Evolutionary conservation across 2,329 filamentous ascomycete species (phyloP), one percentile per base, ranked within the genome.

Genomic region (Aspergillus sp.): DNA sequence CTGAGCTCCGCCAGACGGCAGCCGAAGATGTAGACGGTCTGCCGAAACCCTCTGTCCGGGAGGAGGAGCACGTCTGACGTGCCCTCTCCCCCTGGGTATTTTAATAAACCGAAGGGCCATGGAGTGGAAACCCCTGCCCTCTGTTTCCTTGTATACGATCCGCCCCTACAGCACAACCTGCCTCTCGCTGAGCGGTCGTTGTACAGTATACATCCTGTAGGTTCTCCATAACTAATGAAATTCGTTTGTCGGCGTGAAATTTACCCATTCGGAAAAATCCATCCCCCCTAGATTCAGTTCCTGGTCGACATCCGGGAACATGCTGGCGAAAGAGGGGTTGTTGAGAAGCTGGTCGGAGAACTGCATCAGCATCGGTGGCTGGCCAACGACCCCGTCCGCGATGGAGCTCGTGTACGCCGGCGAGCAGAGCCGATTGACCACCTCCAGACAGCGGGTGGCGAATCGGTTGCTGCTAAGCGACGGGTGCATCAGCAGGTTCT

Each of bases 251-350:
- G 60, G 52, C 3, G 68, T 58, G 45, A 69, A 73, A 50, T 71
- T 71, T 33, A 72, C 66, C 70, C 70, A 73, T 50, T 73, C 70
- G 1, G 70, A 69, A 40, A 73, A 73, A 50, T 73, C 69, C 64
- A 73, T 68, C 1, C 64, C 67, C 11, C 53, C 59, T 9, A 65
- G 36, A 43, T 62, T 67, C 53, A 66, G 52, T 40, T 66, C 63
- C 50, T 68, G 69, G 38, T 66, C 67, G 7, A 65, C 64, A 36
- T 62, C 62, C 14, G 66, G 65, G 48, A 73, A 73, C 45, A 73
- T 66, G 24, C 60, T 63, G 4, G 65, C 65, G 53, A 73, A 71
- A 4, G 63, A 60, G 13, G 65, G 63, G 30, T 72, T 64, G 19
- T 58, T 66, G 52, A 73, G 71, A 7, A 73, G 52, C 32, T 71